Evolutionary conservation across 208 protist species (phyloP).

Genomic region (Leishmania guyanensis): DNA sequence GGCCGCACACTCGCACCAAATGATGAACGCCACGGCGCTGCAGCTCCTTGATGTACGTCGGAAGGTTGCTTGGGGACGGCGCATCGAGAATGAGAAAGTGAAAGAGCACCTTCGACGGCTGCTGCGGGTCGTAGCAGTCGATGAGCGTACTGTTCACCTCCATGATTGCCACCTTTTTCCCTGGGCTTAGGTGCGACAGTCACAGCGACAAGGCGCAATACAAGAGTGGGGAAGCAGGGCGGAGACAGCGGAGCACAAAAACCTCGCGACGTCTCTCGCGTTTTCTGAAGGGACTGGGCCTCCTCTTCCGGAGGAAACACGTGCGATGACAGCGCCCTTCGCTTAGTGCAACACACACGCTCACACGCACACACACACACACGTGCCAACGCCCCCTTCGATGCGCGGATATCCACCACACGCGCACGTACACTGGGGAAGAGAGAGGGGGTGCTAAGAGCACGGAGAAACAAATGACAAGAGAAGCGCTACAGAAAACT

Average conservation of each 20-base stretch:
- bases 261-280: not conserved
- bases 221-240: not conserved
- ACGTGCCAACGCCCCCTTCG: not conserved
- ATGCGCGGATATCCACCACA: not conserved
- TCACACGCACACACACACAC: not conserved
- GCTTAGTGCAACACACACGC: not conserved
- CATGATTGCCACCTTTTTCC: constrained; percentile 38
- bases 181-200: not conserved
- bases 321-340: not conserved
- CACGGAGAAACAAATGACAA: not conserved
- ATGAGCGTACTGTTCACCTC: constrained; percentile 86
- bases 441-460: no score
- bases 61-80: constrained; percentile 84
- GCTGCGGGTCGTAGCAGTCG: constrained; percentile 68
- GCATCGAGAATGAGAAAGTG: constrained; percentile 90
- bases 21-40: constrained; percentile 78
- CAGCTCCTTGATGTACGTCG: constrained; percentile 90
- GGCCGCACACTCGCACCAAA: constrained; percentile 87
- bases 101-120: constrained; percentile 45
- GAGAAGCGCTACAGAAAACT: not conserved
- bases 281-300: not conserved
- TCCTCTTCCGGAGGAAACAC: not conserved
- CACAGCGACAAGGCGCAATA: not conserved
- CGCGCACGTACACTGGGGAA: not conserved
- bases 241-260: not conserved